Conservation (phyloP, 1,139 yeast species). For the Geotrichum australiense region DNA sequence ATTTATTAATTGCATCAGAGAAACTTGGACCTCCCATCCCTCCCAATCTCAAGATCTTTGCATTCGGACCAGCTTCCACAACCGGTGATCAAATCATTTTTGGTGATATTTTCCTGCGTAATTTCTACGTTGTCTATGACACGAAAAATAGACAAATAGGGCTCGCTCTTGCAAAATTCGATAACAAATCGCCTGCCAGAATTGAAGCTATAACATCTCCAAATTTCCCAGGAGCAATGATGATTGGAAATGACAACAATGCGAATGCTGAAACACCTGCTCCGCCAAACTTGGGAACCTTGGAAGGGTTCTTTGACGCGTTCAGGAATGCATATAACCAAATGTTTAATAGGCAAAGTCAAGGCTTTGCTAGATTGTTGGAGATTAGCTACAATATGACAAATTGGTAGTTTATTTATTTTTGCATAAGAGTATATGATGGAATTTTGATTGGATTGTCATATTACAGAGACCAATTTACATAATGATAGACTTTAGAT, state of each 20-base stretch:
- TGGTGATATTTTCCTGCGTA: slow-evolving; percentile 29
- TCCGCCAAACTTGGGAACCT: neutral
- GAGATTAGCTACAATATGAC: neutral
- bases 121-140: slow-evolving; percentile 28
- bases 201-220: slow-evolving; percentile 20
- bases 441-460: too few species aligned
- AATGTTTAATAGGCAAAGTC: neutral
- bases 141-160: slow-evolving; percentile 24
- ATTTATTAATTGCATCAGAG: slow-evolving; percentile 22
- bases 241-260: slow-evolving; percentile 5
- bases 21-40: slow-evolving; percentile 21
- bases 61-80: slow-evolving; percentile 22
- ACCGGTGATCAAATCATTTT: slow-evolving; percentile 22
- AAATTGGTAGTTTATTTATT: too few species aligned
- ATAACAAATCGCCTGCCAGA: slow-evolving; percentile 4
- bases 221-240: slow-evolving; percentile 17
- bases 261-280: neutral
- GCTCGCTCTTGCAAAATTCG: slow-evolving; percentile 25
- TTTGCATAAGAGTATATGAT: too few species aligned
- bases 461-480: too few species aligned
- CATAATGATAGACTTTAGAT: too few species aligned
- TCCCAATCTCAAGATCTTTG: slow-evolving; percentile 20
- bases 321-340: neutral
- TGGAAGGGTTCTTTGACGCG: neutral
- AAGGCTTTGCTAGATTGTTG: slow-evolving; percentile 2